Percentiles rank a stretch among this genome's conserved stretches.
These are phyloP conservation scores for Cucumis cinereus DNA, from an alignment of 306 rosid species.

Conservation along the genomic window DNA sequence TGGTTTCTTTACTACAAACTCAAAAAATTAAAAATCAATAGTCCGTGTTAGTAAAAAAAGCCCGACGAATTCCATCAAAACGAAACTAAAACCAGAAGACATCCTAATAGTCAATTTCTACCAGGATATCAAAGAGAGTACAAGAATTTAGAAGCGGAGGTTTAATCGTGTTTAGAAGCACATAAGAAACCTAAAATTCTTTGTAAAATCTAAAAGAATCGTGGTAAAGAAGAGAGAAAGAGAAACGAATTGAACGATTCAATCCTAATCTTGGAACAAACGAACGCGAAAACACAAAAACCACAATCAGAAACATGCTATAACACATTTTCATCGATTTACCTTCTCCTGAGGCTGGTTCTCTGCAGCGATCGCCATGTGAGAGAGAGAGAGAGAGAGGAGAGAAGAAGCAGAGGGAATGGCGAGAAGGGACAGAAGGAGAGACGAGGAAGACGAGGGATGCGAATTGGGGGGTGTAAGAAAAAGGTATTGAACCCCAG, in stretches of 20 bases:
- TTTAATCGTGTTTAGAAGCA: neutral
- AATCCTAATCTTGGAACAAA: neutral
- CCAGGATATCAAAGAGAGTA: neutral
- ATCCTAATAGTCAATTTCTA: neutral
- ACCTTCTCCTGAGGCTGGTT: conserved; percentile 59
- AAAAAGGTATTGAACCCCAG: neutral
- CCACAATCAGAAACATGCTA: neutral
- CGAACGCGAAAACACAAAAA: neutral
- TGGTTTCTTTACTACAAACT: neutral
- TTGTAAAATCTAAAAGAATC: neutral
- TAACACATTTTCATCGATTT: neutral
- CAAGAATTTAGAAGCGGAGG: neutral
- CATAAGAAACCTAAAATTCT: neutral
- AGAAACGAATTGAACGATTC: neutral
- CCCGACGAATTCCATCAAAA: neutral
- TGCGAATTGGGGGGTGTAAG: conserved; percentile 5
- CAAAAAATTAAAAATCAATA: neutral
- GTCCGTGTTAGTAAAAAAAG: neutral
- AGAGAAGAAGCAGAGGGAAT: neutral
- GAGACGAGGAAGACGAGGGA: conserved; percentile 9
- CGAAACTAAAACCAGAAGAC: neutral
- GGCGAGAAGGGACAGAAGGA: neutral
- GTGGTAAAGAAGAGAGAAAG: neutral
- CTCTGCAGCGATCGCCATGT: conserved; percentile 78
- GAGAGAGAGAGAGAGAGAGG: neutral